Conservation (phyloP, 345 rosid species). For the Physaria fendleri region DNA sequence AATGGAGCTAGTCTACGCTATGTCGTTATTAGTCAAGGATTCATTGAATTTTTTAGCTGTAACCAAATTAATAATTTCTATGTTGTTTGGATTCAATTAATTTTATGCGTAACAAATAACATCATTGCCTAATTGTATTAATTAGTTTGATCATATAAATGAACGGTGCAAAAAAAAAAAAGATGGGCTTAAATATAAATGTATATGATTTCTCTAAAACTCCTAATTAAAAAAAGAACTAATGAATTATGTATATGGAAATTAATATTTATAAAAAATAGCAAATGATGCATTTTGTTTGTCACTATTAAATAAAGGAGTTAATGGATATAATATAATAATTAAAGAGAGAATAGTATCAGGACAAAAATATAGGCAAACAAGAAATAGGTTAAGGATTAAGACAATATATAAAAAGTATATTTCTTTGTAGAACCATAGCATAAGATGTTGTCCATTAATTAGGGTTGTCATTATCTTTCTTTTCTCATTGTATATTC, state of each 20-base stretch:
- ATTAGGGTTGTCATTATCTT: constrained; percentile 24
- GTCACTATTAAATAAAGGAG: constrained; percentile 11
- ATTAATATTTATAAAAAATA: background rate
- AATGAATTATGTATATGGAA: too few relatives aligned
- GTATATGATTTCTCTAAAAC: too few relatives aligned
- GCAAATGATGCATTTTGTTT: background rate
- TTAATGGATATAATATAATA: background rate
- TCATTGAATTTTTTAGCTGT: constrained; percentile 17
- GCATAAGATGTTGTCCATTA: constrained; percentile 10
- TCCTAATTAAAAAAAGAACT: too few relatives aligned
- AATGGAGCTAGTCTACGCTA: constrained; percentile 23
- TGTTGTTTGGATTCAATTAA: constrained; percentile 12
- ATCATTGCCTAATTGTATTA: background rate
- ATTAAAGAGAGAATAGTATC: background rate
- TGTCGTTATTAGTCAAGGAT: constrained; percentile 13
- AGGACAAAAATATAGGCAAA: constrained; percentile 14
- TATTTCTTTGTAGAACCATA: constrained; percentile 3
- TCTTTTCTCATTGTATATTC: constrained; percentile 16
- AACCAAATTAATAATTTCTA: constrained; percentile 2
- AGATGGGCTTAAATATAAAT: too few relatives aligned
- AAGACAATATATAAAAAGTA: constrained; percentile 24
- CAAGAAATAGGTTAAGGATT: constrained; percentile 29
- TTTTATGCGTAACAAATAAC: background rate
- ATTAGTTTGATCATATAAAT: too few relatives aligned
- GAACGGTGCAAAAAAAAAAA: too few relatives aligned